Evolutionary conservation across 2,329 filamentous ascomycete genomes (phyloP).

Genomic region (Fusarium torreyae): DNA sequence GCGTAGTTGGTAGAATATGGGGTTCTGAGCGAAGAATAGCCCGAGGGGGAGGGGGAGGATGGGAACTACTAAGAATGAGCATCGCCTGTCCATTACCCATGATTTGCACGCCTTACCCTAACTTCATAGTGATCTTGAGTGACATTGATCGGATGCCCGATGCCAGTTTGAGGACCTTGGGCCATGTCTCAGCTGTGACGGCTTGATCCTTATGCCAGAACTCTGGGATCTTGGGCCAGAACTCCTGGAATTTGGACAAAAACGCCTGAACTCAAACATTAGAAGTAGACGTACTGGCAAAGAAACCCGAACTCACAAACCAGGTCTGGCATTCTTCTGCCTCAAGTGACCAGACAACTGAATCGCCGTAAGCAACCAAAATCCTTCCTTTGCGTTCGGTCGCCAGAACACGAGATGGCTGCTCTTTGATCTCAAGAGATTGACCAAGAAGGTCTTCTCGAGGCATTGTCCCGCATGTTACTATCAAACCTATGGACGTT

Average conservation of each 20-base stretch:
- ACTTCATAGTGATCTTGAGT: constrained; percentile 47
- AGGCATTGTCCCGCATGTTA: constrained; percentile 60
- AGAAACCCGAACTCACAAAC: constrained; percentile 57
- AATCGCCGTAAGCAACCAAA: constrained; percentile 54
- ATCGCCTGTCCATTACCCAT: not conserved
- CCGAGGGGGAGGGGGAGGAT: constrained; percentile 32
- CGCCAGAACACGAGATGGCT: constrained; percentile 48
- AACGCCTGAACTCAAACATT: constrained; percentile 53
- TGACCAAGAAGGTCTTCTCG: constrained; percentile 54
- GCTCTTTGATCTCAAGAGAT: constrained; percentile 50
- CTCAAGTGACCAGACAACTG: constrained; percentile 58
- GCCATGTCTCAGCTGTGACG: constrained; percentile 51
- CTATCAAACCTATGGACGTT: constrained; percentile 52
- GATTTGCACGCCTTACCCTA: constrained; percentile 23
- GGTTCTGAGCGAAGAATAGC: constrained; percentile 35
- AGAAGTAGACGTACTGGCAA: not conserved
- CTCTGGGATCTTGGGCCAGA: constrained; percentile 59
- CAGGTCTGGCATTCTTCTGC: constrained; percentile 60
- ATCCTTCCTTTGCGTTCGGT: constrained; percentile 47
- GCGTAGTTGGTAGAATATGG: constrained; percentile 13
- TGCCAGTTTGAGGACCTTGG: constrained; percentile 51
- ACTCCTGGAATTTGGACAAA: constrained; percentile 59
- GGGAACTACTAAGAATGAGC: constrained; percentile 16
- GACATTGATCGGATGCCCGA: constrained; percentile 35
- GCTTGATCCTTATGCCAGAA: constrained; percentile 55